Evolutionary conservation across 495 filamentous ascomycete genomes (phyloP), one percentile per base, ranked within the genome.

Genomic region (Hypoxylon lienhwacheense): DNA sequence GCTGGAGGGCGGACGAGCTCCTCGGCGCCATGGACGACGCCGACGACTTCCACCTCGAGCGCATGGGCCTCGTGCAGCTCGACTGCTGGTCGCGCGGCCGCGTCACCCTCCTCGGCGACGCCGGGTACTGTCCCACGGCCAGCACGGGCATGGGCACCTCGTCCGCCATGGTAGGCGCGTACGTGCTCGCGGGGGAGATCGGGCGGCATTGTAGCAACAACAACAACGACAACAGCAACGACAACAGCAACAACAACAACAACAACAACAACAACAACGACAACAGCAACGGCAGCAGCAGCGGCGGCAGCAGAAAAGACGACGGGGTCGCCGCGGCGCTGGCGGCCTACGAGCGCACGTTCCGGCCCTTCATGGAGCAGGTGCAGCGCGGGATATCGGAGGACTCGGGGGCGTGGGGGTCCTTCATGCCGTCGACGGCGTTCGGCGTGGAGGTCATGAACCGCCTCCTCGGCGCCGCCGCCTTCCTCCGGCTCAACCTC

Each of bases 181-280:
- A 81, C 47, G 39, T 80, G 2, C 69, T 82, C 0, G 80, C 80
- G 1, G 79, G 78, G 8, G 79, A 82, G 57, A 70, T 83, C 24
- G 64, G 53, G 15, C 68, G 59, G 37, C 53, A 73, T 10, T 69
- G 63, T 16, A 39, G 34, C 1, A 42, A 33, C 0, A n/a, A n/a
- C n/a, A n/a, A n/a, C n/a, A n/a, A n/a, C n/a, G n/a, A n/a, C n/a
- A n/a, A n/a, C n/a, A n/a, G n/a, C n/a, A n/a, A n/a, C n/a, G n/a
- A n/a, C n/a, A n/a, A n/a, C n/a, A n/a, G n/a, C n/a, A n/a, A n/a
- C n/a, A n/a, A n/a, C n/a, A n/a, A n/a, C n/a, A n/a, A n/a, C n/a
- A n/a, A n/a, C n/a, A n/a, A n/a, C n/a, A n/a, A n/a, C n/a, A n/a
- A n/a, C n/a, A n/a, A n/a, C n/a, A n/a, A n/a, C n/a, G n/a, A n/a